A percentile compares a stretch with the other conserved stretches of the same genome.
These are phyloP conservation scores for Begonia fuchsioides DNA, from an alignment of 306 rosid species.

Conservation along the genomic window DNA sequence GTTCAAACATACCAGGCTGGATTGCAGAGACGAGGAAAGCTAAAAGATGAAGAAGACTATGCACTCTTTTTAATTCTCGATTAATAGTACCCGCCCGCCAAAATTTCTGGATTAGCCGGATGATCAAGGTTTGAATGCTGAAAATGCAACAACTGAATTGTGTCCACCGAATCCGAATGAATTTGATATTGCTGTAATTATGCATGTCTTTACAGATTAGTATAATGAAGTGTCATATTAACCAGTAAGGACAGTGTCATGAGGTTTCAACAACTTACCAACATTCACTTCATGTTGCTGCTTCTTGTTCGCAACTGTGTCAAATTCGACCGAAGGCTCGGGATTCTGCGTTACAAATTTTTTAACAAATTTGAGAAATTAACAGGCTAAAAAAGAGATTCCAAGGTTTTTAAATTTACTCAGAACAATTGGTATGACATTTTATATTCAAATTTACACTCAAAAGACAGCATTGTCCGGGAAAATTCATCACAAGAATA, in stretches of 20 bases:
- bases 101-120: constrained; percentile 19
- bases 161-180: constrained; percentile 98
- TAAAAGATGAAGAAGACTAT: neutral
- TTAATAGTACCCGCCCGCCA: neutral
- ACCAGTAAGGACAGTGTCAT: constrained; percentile 1
- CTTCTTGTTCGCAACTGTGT: constrained; percentile 69
- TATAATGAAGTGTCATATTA: neutral
- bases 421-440: too few relatives aligned
- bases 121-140: constrained; percentile 82
- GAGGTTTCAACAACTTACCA: constrained; percentile 46
- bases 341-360: constrained; percentile 44
- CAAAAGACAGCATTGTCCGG: too few relatives aligned
- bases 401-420: neutral
- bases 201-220: neutral
- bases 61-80: neutral
- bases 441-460: too few relatives aligned
- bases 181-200: constrained; percentile 69
- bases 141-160: constrained; percentile 86
- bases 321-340: constrained; percentile 89
- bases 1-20: too few relatives aligned
- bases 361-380: neutral
- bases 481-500: too few relatives aligned
- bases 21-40: neutral
- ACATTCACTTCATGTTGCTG: constrained; percentile 84
- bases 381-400: neutral